Base-by-base conservation (phyloP, 305 asterid species). In the Fraxinus paxiana region DNA sequence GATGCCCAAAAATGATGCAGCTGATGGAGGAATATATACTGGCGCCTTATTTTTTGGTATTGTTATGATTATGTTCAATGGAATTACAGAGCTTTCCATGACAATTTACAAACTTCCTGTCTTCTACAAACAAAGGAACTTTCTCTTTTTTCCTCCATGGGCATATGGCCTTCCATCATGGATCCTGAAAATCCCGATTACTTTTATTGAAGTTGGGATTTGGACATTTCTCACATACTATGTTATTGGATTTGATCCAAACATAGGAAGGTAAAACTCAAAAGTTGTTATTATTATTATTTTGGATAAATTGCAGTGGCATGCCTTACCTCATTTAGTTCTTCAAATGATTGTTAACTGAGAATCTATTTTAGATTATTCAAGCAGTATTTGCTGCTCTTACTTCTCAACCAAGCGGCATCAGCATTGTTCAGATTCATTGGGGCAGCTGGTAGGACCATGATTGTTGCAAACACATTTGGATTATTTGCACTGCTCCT, bases 121-220 rank as follows among this genome's bases (percentile, higher is more conserved):
- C 56, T 91, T 92, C 87, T 94, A 89, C 87, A 94, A 94, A 85
- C 98, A 94, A 76, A 79, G 97, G 84, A 93, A 90, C 80, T 89
- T 88, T 81, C 88, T 80, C 71, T 91, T 92, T 54, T 91, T 84
- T 82, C 98, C 97, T 0, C 80, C 98, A 2, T 94, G 97, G 97
- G 88, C 97, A 34, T 92, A 86, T 77, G 93, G 92, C 17, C 26
- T 92, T 41, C 97, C 98, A n/a, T 15, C 93, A 7, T 92, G 95
- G 95, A 63, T 94, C 79, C 87, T 92, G 80, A 90, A 88, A 84
- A 88, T 94, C 9, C 97, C 98, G 0, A 17, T 90, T 6, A 67
- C 92, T 5, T 73, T 88, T 20, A 1, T 88, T 26, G 98, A 94
- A 87, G 92, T 88, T 22, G 88, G 82, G 69, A 77, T 87, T 77